Conservation (phyloP, 73 alveolate species). For the Tetrahymena elliotti region DNA sequence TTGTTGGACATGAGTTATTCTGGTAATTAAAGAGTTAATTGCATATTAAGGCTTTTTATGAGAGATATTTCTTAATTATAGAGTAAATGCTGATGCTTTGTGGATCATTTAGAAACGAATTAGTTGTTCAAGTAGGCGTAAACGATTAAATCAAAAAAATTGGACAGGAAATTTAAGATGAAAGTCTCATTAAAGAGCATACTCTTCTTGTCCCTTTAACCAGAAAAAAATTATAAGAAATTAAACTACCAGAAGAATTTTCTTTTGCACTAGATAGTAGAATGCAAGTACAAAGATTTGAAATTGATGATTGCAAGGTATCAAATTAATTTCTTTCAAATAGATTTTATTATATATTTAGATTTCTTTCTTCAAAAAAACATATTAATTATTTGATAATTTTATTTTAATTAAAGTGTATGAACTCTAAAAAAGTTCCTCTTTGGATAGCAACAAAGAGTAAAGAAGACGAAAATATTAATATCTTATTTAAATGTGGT, state of each 20-base stretch:
- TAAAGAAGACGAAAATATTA: neutral
- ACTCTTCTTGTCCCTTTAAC: neutral
- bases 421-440: constrained; percentile 43
- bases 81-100: constrained; percentile 70
- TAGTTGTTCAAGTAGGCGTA: constrained; percentile 52
- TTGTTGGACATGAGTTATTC: constrained; percentile 89
- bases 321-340: neutral
- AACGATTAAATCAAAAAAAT: constrained; percentile 39
- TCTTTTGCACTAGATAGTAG: constrained; percentile 41
- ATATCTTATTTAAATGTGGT: constrained; percentile 60
- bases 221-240: neutral
- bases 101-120: constrained; percentile 65
- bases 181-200: neutral
- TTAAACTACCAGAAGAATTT: constrained; percentile 10
- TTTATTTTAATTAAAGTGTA: neutral
- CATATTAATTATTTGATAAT: neutral
- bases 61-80: constrained; percentile 62
- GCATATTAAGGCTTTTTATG: constrained; percentile 66
- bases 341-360: neutral
- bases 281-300: constrained; percentile 17
- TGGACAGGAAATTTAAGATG: constrained; percentile 17
- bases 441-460: constrained; percentile 25
- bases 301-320: constrained; percentile 25
- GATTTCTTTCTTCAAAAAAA: too few species aligned
- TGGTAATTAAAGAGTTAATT: constrained; percentile 73